These are phyloP conservation scores for Gonapodya sp. DNA, from an alignment of 192 early-diverging fungal species.

Conservation along the genomic window DNA sequence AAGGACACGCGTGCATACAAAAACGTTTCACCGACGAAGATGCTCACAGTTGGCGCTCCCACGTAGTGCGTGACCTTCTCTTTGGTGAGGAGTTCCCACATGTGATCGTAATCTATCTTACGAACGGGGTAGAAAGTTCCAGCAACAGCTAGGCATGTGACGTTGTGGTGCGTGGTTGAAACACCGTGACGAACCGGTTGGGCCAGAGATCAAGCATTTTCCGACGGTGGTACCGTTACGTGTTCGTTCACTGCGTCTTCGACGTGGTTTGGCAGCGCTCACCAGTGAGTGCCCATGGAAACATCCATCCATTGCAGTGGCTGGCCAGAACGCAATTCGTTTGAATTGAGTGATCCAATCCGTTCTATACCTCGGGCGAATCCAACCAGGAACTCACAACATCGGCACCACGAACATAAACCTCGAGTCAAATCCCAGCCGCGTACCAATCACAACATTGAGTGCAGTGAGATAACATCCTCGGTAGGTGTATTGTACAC, in stretches of 20 bases:
- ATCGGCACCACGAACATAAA: conserved; percentile 44
- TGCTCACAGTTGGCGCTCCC: conserved; percentile 45
- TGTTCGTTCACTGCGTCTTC: too few species aligned
- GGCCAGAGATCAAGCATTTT: too few species aligned
- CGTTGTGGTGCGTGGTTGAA: too few species aligned
- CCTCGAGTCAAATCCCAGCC: conserved; percentile 31
- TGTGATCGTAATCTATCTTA: conserved; percentile 42
- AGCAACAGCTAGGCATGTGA: too few species aligned
- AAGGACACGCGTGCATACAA: background rate
- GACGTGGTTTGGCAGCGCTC: too few species aligned
- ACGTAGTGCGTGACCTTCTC: conserved; percentile 44
- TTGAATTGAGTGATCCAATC: background rate
- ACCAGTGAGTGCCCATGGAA: conserved; percentile 25
- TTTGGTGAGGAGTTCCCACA: conserved; percentile 36
- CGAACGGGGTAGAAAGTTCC: conserved; percentile 38
- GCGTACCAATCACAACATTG: conserved; percentile 28
- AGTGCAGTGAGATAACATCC: conserved; percentile 41
- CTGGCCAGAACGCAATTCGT: background rate
- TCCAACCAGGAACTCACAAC: conserved; percentile 23
- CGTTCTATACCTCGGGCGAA: too few species aligned
- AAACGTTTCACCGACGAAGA: background rate
- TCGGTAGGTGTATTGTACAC: conserved; percentile 39
- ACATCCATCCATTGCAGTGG: conserved; percentile 35
- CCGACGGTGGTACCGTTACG: too few species aligned
- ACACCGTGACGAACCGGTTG: too few species aligned